Conservation (phyloP, 2,329 filamentous ascomycete genomes). For the Septoria linicola region DNA sequence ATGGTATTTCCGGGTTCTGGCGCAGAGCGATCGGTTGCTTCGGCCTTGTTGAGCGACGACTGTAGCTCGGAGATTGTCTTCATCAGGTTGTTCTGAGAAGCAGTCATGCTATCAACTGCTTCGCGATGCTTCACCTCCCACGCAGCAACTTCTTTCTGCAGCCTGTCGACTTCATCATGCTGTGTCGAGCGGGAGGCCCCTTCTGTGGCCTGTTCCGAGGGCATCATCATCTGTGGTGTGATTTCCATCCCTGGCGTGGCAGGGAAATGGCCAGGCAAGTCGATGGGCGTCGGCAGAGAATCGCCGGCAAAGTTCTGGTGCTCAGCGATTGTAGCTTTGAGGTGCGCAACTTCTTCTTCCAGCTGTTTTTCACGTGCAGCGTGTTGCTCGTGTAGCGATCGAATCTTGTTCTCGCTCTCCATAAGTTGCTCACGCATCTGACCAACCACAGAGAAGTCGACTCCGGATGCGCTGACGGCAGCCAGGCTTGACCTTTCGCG, state of each 20-base stretch:
- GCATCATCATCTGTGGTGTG: constrained; percentile 32
- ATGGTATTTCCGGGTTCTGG: constrained; percentile 26
- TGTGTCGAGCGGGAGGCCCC: constrained; percentile 21
- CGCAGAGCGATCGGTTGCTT: constrained; percentile 30
- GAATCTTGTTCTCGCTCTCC: constrained; percentile 77
- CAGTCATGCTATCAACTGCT: constrained; percentile 67
- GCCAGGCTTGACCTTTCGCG: constrained; percentile 90
- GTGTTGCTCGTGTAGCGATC: constrained; percentile 69
- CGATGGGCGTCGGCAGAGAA: constrained; percentile 26
- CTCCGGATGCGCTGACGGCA: constrained; percentile 61
- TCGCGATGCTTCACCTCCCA: constrained; percentile 77
- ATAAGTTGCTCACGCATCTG: constrained; percentile 84
- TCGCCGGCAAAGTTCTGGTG: constrained; percentile 27
- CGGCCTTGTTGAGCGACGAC: constrained; percentile 48
- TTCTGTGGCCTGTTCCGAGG: constrained; percentile 26
- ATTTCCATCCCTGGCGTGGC: constrained; percentile 37
- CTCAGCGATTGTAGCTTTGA: constrained; percentile 58
- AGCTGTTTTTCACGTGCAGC: constrained; percentile 73
- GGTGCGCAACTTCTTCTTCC: constrained; percentile 64
- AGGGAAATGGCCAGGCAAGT: constrained; percentile 42
- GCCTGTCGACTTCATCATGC: constrained; percentile 57
- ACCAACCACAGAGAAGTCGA: constrained; percentile 88
- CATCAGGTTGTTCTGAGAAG: constrained; percentile 70
- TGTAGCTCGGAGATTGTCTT: constrained; percentile 74
- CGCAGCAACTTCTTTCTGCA: constrained; percentile 68